Evolutionary conservation across 805 yeast genomes (phyloP).

Genomic region (Brettanomyces custersianus): DNA sequence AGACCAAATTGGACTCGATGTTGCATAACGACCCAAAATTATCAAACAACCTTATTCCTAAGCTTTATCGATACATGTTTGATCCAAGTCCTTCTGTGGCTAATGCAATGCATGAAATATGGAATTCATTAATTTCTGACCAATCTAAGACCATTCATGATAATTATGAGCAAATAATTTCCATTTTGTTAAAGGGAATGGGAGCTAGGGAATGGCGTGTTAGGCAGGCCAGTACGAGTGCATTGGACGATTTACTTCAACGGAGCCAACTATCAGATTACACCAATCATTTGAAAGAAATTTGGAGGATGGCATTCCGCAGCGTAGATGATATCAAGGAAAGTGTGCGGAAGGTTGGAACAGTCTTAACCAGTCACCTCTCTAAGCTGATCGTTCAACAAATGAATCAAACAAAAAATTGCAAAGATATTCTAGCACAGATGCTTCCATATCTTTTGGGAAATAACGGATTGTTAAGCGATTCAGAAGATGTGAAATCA

Average conservation of each 20-base stretch:
- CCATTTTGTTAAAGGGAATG: slow-evolving; percentile 60
- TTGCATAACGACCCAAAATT: slow-evolving; percentile 44
- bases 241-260: slow-evolving; percentile 60
- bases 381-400: slow-evolving; percentile 53
- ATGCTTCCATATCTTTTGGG: slow-evolving; percentile 78
- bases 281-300: slow-evolving; percentile 44
- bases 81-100: slow-evolving; percentile 77
- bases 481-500: slow-evolving; percentile 73
- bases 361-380: slow-evolving; percentile 54
- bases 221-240: slow-evolving; percentile 77
- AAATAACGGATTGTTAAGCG: slow-evolving; percentile 67
- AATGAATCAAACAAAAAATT: slow-evolving; percentile 39
- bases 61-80: slow-evolving; percentile 71
- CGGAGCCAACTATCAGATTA: slow-evolving; percentile 47
- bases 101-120: slow-evolving; percentile 78
- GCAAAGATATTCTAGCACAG: slow-evolving; percentile 39
- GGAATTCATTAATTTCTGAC: slow-evolving; percentile 61
- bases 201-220: slow-evolving; percentile 87
- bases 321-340: slow-evolving; percentile 91
- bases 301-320: slow-evolving; percentile 87
- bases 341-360: slow-evolving; percentile 79
- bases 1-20: slow-evolving; percentile 59
- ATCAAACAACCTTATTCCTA: slow-evolving; percentile 63
- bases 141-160: slow-evolving; percentile 42
- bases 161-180: slow-evolving; percentile 50